Evolutionary conservation across 768 basidiomycete species (phyloP), one percentile per base, ranked within the genome.

Genomic region (Boletus edulis): DNA sequence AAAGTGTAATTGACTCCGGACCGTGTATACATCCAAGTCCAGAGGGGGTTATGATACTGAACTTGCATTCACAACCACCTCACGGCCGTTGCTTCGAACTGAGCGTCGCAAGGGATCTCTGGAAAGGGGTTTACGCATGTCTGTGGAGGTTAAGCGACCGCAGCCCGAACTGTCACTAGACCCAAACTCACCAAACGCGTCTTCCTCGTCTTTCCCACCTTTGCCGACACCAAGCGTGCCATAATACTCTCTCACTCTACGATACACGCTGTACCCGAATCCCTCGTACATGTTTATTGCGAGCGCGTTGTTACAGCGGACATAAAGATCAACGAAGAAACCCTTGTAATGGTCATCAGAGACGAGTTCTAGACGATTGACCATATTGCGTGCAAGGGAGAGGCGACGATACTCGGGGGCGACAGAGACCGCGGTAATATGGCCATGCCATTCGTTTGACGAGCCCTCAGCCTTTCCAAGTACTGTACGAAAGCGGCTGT

Each of bases 241-340:
- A 70, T 94, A 94, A 74, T 94, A 99, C 70, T 94, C 93, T 57
- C 85, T 81, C 47, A 99, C 95, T 57, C 93, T 74, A 27, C 94
- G 77, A 72, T 89, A 98, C 13, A 98, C 93, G 65, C 89, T 92
- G 64, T 99, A 99, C 12, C 92, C 95, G 67, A 98, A 75, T 39
- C 84, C 80, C 68, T 98, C 93, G 66, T 98, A 98, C 88, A 99
- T 89, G 18, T 76, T 78, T 55, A 96, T 91, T 18, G 96, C 97
- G 20, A 93, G 77, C 3, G 72, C 63, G 62, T 96, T 97, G 55
- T 86, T 86, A 64, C 91, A 94, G 49, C 97, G 84, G 53, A 98
- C 96, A 68, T 94, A 98, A 20, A 99, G 81, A 72, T 98, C 97
- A 46, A 98, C 94, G 65, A 96, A 98, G 79, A 84, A 90, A 4